Evolutionary conservation across 2,329 filamentous ascomycete species (phyloP).

Genomic region (Lasiodiplodia theobromae): DNA sequence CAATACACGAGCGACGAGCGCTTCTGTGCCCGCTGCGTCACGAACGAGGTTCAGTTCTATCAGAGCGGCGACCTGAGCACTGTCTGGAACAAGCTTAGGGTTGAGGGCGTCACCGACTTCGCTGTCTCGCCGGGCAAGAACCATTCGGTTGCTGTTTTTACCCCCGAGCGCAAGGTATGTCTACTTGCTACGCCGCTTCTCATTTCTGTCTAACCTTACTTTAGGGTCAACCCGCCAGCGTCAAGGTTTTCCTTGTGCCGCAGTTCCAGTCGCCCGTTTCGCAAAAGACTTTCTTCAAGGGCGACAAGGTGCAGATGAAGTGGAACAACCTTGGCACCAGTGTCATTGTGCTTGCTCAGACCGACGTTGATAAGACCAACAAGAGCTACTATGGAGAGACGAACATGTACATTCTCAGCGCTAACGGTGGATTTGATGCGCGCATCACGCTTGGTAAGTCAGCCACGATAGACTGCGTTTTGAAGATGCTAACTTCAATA

Average conservation of each 20-base stretch:
- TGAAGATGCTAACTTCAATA: not conserved
- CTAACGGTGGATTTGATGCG: constrained; percentile 90
- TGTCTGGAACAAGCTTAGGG: constrained; percentile 94
- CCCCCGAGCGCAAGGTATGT: constrained; percentile 90
- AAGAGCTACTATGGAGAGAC: constrained; percentile 99
- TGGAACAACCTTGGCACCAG: constrained; percentile 95
- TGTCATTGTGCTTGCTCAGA: constrained; percentile 93
- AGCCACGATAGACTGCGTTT: not conserved
- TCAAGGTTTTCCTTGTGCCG: constrained; percentile 94
- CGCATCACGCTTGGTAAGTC: constrained; percentile 75
- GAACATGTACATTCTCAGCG: constrained; percentile 91
- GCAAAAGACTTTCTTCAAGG: constrained; percentile 99
- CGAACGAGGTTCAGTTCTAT: constrained; percentile 98
- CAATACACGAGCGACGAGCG: constrained; percentile 95
- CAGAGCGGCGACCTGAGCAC: constrained; percentile 83
- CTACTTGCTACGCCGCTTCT: constrained; percentile 12
- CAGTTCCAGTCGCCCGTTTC: constrained; percentile 83
- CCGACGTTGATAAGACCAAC: constrained; percentile 96
- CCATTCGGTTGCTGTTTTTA: constrained; percentile 91
- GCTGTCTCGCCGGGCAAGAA: constrained; percentile 87
- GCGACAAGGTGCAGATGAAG: constrained; percentile 97
- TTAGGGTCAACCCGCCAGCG: constrained; percentile 88
- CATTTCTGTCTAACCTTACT: constrained; percentile 32
- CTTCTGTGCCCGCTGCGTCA: constrained; percentile 91
- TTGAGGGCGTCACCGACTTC: constrained; percentile 90